phyloP scores from a whole-genome alignment of 306 rosid species.

The Vicia faba region DNA sequence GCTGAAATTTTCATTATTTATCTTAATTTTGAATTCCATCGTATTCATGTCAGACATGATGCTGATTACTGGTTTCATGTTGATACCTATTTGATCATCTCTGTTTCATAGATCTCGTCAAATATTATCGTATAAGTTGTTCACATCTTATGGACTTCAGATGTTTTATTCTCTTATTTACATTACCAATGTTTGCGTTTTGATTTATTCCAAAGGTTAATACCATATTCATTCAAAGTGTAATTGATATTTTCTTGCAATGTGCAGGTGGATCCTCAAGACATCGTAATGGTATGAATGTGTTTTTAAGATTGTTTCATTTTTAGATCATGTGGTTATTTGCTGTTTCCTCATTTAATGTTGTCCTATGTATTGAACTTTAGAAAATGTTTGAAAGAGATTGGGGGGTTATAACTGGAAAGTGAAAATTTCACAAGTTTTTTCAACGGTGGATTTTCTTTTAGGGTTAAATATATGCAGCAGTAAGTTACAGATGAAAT shows the following conservation, averaged over 20 bases:
- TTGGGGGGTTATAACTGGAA: not conserved
- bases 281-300: constrained; percentile 85
- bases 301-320: constrained; percentile 28
- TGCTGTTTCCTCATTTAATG: constrained; percentile 25
- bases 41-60: not conserved
- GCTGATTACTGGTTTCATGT: not conserved
- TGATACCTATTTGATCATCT: not conserved
- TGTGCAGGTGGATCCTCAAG: constrained; percentile 99
- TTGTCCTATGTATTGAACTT: constrained; percentile 1
- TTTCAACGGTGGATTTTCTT: constrained; percentile 1
- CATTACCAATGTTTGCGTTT: constrained; percentile 14
- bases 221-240: constrained; percentile 17
- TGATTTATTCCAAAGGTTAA: constrained; percentile 24
- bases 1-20: not conserved
- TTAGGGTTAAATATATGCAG: constrained; percentile 2
- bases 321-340: constrained; percentile 26
- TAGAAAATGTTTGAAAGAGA: constrained; percentile 20
- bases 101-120: not conserved
- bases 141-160: constrained; percentile 13
- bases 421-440: constrained; percentile 14
- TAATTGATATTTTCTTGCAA: constrained; percentile 38
- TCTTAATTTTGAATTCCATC: constrained; percentile 1
- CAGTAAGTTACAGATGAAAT: not conserved
- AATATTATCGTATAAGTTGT: not conserved
- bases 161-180: constrained; percentile 4